These are phyloP conservation scores for Pedinophyceae sp. DNA, from an alignment of 139 green algal genomes.

Conservation along the genomic window DNA sequence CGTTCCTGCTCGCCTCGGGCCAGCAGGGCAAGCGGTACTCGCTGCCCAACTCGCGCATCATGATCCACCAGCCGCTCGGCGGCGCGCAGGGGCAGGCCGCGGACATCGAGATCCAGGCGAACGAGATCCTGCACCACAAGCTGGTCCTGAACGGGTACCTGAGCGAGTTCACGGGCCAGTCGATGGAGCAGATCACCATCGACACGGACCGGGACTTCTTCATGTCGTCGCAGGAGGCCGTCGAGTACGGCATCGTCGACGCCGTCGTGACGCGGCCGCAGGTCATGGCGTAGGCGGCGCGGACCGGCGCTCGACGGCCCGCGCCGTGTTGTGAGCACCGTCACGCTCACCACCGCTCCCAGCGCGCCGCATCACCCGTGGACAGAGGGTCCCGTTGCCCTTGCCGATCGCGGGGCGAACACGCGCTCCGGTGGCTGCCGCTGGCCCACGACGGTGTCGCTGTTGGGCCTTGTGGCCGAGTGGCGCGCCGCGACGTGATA, in stretches of 20 bases:
- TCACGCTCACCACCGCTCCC: too few relatives aligned
- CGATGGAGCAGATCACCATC: conserved; percentile 79
- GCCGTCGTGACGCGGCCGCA: conserved; percentile 56
- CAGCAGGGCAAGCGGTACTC: conserved; percentile 92
- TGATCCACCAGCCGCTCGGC: conserved; percentile 99
- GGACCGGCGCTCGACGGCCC: too few relatives aligned
- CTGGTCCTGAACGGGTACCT: conserved; percentile 96
- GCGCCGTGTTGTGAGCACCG: too few relatives aligned
- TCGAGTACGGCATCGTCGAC: conserved; percentile 93
- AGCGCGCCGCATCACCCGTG: too few relatives aligned
- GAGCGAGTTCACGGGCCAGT: conserved; percentile 87
- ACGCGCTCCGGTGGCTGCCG: too few relatives aligned
- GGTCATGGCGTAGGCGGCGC: too few relatives aligned
- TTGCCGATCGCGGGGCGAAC: too few relatives aligned
- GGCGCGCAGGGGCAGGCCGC: conserved; percentile 91
- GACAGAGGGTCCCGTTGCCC: too few relatives aligned
- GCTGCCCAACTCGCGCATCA: conserved; percentile 95
- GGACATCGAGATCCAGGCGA: conserved; percentile 99
- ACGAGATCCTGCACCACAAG: conserved; percentile 99
- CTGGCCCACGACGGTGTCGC: too few relatives aligned
- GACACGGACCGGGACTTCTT: conserved; percentile 99
- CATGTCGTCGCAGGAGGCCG: conserved; percentile 84
- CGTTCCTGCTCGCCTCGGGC: conserved; percentile 87
- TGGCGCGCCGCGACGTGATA: too few relatives aligned
- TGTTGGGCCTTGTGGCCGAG: too few relatives aligned